Percentiles rank a stretch among this genome's conserved stretches.
Conservation (phyloP, 2,329 filamentous ascomycete genomes). For the Aspergillus clavatus region DNA sequence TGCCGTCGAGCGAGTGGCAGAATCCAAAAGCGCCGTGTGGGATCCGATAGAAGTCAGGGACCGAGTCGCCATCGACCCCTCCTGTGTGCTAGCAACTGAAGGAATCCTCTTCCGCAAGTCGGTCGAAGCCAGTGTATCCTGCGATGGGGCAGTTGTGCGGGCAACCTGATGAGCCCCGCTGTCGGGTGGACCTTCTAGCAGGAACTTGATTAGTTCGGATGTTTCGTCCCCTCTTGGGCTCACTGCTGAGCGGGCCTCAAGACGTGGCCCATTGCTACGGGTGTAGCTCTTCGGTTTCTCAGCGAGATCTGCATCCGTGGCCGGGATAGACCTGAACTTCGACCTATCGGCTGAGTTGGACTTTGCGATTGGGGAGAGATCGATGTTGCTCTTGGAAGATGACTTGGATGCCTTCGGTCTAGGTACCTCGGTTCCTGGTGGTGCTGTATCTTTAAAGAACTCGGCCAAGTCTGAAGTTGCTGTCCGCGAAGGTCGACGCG, state of each 20-base stretch:
- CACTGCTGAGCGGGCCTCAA: slow-evolving; percentile 68
- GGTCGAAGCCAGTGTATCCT: slow-evolving; percentile 80
- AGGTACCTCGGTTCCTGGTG: slow-evolving; percentile 24
- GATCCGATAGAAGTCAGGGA: slow-evolving; percentile 64
- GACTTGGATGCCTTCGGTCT: slow-evolving; percentile 18
- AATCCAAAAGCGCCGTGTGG: slow-evolving; percentile 61
- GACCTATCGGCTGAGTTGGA: slow-evolving; percentile 21
- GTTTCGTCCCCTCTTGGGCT: slow-evolving; percentile 62
- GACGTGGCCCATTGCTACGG: slow-evolving; percentile 40
- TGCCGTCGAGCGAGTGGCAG: slow-evolving; percentile 28
- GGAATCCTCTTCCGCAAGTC: slow-evolving; percentile 46
- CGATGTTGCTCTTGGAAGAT: slow-evolving; percentile 15
- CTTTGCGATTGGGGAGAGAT: slow-evolving; percentile 15
- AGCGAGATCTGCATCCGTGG: slow-evolving; percentile 8
- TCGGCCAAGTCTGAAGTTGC: slow-evolving; percentile 36
- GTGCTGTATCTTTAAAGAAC: slow-evolving; percentile 34
- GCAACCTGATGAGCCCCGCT: slow-evolving; percentile 67
- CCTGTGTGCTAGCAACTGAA: slow-evolving; percentile 42
- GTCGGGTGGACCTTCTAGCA: slow-evolving; percentile 74
- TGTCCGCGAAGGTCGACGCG: slow-evolving; percentile 28
- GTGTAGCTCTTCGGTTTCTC: slow-evolving; percentile 21
- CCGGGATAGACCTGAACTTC: slow-evolving; percentile 23
- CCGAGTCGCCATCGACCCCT: slow-evolving; percentile 48
- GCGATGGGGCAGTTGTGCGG: slow-evolving; percentile 76
- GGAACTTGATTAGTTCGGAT: slow-evolving; percentile 91